phyloP scores from a whole-genome alignment of 1,139 yeast genomes.

The Yamadazyma atlantica region DNA sequence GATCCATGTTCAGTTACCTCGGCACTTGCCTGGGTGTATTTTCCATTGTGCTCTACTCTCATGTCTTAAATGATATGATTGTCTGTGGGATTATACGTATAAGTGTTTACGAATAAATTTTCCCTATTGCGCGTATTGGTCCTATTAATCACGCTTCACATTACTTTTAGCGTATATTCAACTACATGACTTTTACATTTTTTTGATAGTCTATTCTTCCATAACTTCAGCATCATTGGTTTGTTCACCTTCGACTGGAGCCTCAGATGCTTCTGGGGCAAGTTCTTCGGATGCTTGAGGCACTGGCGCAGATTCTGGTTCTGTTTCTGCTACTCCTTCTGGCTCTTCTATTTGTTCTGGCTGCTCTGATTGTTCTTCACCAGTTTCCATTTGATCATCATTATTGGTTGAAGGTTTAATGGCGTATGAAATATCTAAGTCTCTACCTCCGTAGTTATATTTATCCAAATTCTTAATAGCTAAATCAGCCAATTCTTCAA shows the following conservation, averaged over 20 bases:
- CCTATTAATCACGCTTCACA: no score
- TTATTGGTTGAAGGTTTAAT: conserved; percentile 14
- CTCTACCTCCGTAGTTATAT: conserved; percentile 84
- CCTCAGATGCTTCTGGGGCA: conserved; percentile 3
- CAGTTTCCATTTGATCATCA: conserved; percentile 1
- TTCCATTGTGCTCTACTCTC: conserved; percentile 11
- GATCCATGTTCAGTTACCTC: conserved; percentile 9
- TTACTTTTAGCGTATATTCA: no score
- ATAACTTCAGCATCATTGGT: conserved; percentile 7
- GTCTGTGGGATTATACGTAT: no score
- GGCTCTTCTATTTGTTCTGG: conserved; percentile 5
- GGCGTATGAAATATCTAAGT: conserved; percentile 65
- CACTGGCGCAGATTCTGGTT: conserved; percentile 3
- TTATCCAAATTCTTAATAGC: conserved; percentile 75
- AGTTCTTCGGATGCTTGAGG: conserved; percentile 2
- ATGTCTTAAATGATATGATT: neutral
- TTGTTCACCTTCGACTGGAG: conserved; percentile 1
- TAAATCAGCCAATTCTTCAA: conserved; percentile 65
- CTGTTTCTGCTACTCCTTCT: conserved; percentile 5
- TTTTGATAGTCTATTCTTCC: conserved; percentile 5
- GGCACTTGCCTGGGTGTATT: conserved; percentile 4
- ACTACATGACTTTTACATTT: no score
- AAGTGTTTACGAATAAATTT: no score
- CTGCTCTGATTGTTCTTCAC: conserved; percentile 4
- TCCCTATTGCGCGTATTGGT: neutral